These are phyloP conservation scores for Colletotrichum chlorophyti DNA, from an alignment of 2,329 filamentous ascomycete species.

Conservation along the genomic window DNA sequence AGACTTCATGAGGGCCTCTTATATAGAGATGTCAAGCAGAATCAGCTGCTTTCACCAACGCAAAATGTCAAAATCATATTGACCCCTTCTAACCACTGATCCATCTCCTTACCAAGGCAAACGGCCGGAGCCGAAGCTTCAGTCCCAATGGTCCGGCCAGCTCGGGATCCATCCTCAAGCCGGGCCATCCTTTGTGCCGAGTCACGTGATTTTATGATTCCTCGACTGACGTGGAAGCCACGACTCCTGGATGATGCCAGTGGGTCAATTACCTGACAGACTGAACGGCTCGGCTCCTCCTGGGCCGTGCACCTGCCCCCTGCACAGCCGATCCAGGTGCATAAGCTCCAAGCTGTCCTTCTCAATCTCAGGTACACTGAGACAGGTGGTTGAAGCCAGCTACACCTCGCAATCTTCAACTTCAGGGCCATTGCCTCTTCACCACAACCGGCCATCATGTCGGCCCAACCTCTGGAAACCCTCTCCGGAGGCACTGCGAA, in stretches of 20 bases:
- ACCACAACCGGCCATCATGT: slow-evolving; percentile 49
- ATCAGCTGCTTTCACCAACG: too few species aligned
- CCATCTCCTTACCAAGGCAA: background rate
- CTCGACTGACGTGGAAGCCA: background rate
- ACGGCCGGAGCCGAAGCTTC: background rate
- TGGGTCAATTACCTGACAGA: slow-evolving; percentile 1
- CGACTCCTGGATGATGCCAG: slow-evolving; percentile 1
- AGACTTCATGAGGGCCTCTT: too few species aligned
- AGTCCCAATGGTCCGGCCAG: background rate
- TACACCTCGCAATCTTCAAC: slow-evolving; percentile 27
- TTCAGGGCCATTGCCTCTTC: slow-evolving; percentile 23
- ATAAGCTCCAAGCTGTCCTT: slow-evolving; percentile 56
- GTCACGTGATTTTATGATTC: slow-evolving; percentile 11
- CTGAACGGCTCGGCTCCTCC: slow-evolving; percentile 12
- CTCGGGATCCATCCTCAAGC: background rate
- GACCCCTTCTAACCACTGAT: too few species aligned
- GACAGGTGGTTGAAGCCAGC: slow-evolving; percentile 26
- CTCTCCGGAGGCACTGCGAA: slow-evolving; percentile 81
- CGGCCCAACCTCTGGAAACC: slow-evolving; percentile 54
- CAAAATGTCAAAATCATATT: too few species aligned
- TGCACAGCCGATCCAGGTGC: slow-evolving; percentile 24
- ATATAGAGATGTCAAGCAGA: too few species aligned
- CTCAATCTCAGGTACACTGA: slow-evolving; percentile 22
- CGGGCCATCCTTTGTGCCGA: slow-evolving; percentile 24
- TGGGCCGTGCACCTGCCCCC: slow-evolving; percentile 25